Conservation (phyloP, 306 rosid genomes). For the Lagenaria siceraria region DNA sequence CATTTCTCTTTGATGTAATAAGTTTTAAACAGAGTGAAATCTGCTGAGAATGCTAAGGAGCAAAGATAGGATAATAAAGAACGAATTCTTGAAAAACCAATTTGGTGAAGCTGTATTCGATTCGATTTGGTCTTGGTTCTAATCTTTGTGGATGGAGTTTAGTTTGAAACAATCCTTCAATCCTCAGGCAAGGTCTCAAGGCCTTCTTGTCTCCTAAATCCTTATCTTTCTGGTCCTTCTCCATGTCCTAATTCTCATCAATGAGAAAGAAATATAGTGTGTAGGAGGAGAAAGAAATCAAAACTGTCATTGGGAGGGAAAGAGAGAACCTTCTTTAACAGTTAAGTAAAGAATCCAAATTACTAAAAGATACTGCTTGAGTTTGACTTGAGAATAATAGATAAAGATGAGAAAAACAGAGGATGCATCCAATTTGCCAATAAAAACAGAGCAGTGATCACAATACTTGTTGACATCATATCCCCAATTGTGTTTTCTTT, state of each 20-base stretch:
- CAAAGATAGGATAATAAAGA: background rate
- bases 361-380: background rate
- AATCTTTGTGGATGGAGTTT: background rate
- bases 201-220: background rate
- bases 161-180: background rate
- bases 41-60: background rate
- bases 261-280: background rate
- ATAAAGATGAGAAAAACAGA: background rate
- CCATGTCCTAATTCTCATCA: background rate
- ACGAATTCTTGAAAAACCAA: background rate
- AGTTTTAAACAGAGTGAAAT: background rate
- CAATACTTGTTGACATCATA: background rate
- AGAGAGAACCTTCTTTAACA: background rate
- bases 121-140: background rate
- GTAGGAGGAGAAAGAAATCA: background rate
- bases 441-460: background rate
- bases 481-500: background rate
- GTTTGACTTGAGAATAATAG: background rate
- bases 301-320: background rate
- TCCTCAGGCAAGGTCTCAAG: background rate
- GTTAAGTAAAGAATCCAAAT: background rate
- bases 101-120: background rate
- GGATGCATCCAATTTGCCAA: background rate
- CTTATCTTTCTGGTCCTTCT: background rate
- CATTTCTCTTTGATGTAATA: background rate